These are phyloP conservation scores for Pichia ethanolica DNA, from an alignment of 805 yeast genomes.

Conservation along the genomic window DNA sequence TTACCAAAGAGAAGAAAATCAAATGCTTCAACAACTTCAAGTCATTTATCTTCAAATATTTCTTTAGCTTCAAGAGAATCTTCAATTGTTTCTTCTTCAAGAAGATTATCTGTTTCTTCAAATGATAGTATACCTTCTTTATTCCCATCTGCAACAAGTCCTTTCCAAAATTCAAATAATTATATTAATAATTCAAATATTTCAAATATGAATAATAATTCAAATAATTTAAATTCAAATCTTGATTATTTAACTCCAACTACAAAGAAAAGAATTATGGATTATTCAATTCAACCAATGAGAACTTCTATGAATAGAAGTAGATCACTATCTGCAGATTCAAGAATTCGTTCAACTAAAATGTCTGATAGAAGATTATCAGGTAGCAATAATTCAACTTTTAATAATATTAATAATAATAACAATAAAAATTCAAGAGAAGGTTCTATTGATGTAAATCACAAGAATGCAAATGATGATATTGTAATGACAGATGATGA, in stretches of 20 bases:
- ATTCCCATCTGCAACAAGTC: conserved; percentile 24
- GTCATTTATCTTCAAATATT: conserved; percentile 20
- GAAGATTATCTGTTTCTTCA: conserved; percentile 23
- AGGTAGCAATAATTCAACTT: neutral
- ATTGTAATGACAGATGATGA: conserved; percentile 1
- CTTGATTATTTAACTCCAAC: neutral
- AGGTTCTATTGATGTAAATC: neutral
- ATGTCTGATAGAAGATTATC: conserved; percentile 4
- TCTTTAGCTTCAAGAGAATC: conserved; percentile 22
- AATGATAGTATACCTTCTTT: conserved; percentile 19
- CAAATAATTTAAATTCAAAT: neutral
- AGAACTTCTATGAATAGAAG: conserved; percentile 7
- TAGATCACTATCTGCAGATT: conserved; percentile 13
- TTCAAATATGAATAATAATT: neutral
- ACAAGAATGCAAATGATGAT: neutral
- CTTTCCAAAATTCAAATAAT: conserved; percentile 8
- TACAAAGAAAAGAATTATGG: conserved; percentile 6
- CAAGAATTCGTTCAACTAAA: conserved; percentile 11
- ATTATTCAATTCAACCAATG: conserved; percentile 7
- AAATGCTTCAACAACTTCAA: conserved; percentile 22
- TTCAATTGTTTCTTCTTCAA: conserved; percentile 20
- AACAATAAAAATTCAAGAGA: neutral
- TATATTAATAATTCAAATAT: neutral
- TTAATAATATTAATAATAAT: too few species aligned
- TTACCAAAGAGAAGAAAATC: conserved; percentile 17